Evolutionary conservation across 2,329 filamentous ascomycete genomes (phyloP).

Genomic region (Penicillium sp.): DNA sequence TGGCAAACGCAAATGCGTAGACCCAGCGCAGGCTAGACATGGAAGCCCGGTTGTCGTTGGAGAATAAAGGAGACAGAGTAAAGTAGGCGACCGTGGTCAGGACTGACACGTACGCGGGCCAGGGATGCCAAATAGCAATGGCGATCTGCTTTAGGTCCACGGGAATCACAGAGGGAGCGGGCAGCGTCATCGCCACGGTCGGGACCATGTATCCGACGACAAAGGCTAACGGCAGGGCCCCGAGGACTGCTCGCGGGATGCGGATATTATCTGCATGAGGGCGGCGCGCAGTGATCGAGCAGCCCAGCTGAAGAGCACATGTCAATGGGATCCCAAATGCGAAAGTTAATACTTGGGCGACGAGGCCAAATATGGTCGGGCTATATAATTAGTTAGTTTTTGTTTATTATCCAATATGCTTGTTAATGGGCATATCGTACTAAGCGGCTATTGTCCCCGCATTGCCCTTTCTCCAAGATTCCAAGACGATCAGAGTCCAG

Average conservation of each 20-base stretch:
- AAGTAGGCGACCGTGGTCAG: conserved; percentile 34
- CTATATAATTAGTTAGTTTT: conserved; percentile 24
- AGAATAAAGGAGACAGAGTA: conserved; percentile 23
- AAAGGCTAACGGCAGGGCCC: conserved; percentile 42
- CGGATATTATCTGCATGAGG: conserved; percentile 35
- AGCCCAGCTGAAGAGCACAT: conserved; percentile 43
- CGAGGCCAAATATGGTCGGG: conserved; percentile 39
- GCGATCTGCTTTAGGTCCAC: conserved; percentile 47
- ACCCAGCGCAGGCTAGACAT: conserved; percentile 36
- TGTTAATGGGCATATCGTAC: conserved; percentile 31
- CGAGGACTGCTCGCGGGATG: conserved; percentile 31
- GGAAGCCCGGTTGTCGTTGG: conserved; percentile 26
- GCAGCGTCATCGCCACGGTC: conserved; percentile 43
- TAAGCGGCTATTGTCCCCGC: conserved; percentile 40
- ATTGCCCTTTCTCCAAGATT: conserved; percentile 47
- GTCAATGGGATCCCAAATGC: conserved; percentile 46
- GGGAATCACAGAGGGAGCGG: conserved; percentile 39
- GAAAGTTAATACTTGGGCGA: conserved; percentile 45
- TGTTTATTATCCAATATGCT: conserved; percentile 1
- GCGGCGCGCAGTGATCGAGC: conserved; percentile 40
- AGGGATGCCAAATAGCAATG: conserved; percentile 52
- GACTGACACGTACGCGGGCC: conserved; percentile 48
- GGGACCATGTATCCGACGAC: conserved; percentile 47
- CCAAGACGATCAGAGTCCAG: conserved; percentile 46
- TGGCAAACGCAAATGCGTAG: conserved; percentile 42